Percentiles rank a stretch among this genome's conserved stretches.
Conservation (phyloP, 2,329 filamentous ascomycete species). For the Calonectria hongkongensis region DNA sequence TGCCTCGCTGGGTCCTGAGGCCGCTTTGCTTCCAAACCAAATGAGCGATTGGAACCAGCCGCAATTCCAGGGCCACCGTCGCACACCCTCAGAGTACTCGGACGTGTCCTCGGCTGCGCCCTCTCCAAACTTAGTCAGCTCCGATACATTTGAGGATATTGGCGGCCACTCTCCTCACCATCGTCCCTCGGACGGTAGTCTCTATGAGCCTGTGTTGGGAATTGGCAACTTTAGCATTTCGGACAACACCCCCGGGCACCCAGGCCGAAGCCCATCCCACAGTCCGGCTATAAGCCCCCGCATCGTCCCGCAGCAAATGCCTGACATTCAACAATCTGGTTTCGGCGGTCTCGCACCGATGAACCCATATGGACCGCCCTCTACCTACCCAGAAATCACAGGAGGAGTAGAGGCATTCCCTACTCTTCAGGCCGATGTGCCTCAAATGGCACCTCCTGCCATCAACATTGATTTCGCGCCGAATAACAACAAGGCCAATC, state of each 20-base stretch:
- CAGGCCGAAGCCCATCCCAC: conserved; percentile 88
- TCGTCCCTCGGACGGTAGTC: conserved; percentile 79
- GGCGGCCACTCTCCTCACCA: conserved; percentile 88
- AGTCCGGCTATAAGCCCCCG: conserved; percentile 80
- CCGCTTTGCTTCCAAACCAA: conserved; percentile 73
- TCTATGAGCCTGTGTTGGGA: conserved; percentile 86
- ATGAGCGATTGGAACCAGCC: conserved; percentile 71
- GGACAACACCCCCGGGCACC: conserved; percentile 80
- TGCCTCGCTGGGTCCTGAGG: conserved; percentile 74
- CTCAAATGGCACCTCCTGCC: conserved; percentile 91
- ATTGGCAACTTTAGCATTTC: conserved; percentile 89
- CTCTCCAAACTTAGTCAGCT: conserved; percentile 86
- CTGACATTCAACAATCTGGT: conserved; percentile 69
- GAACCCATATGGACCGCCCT: conserved; percentile 60
- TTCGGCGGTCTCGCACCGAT: conserved; percentile 67
- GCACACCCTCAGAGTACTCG: conserved; percentile 92
- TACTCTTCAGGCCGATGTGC: conserved; percentile 73
- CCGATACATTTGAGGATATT: conserved; percentile 86
- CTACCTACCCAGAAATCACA: conserved; percentile 62
- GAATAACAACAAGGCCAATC: conserved; percentile 70
- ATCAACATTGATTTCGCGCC: conserved; percentile 97
- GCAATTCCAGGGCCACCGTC: conserved; percentile 87
- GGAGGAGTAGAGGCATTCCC: conserved; percentile 71
- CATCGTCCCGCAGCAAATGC: conserved; percentile 74
- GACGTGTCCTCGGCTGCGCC: conserved; percentile 91